A percentile compares a stretch with the other conserved stretches of the same genome.
phyloP scores from a whole-genome alignment of 106 monocot species.

The Dioscorea dumetorum region DNA sequence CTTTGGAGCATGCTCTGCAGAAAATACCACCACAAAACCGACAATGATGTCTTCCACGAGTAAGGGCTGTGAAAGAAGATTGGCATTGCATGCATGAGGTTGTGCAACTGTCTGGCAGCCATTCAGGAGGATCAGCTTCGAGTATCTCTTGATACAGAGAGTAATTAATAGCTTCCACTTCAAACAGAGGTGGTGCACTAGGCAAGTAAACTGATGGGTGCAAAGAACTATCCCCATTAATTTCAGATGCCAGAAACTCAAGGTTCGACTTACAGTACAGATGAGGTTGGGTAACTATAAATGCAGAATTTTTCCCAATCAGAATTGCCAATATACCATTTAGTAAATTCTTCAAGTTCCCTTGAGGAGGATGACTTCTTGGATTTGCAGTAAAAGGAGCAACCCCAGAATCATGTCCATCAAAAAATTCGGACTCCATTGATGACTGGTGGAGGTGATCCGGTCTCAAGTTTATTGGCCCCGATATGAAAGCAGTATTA shows the following conservation, averaged over 20 bases:
- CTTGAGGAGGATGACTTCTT: slow-evolving; percentile 40
- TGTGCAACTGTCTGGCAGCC: slow-evolving; percentile 79
- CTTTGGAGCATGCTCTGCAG: slow-evolving; percentile 75
- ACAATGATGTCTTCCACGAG: slow-evolving; percentile 88
- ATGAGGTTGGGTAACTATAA: slow-evolving; percentile 9
- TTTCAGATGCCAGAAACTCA: slow-evolving; percentile 58
- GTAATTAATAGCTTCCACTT: slow-evolving; percentile 37
- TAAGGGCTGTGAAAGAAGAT: slow-evolving; percentile 65
- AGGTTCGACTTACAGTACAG: slow-evolving; percentile 31
- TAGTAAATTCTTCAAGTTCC: slow-evolving; percentile 72
- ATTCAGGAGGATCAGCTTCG: slow-evolving; percentile 86
- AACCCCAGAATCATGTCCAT: slow-evolving; percentile 22
- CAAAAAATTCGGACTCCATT: slow-evolving; percentile 16
- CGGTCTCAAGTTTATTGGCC: slow-evolving; percentile 12
- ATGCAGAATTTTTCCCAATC: slow-evolving; percentile 34
- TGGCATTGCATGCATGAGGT: slow-evolving; percentile 67
- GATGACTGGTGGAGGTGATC: slow-evolving; percentile 14
- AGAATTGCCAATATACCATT: slow-evolving; percentile 64
- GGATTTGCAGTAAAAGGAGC: slow-evolving; percentile 1
- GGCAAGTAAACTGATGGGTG: slow-evolving; percentile 82
- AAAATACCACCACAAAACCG: slow-evolving; percentile 89
- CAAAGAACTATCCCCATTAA: slow-evolving; percentile 50
- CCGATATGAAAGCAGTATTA: slow-evolving; percentile 7
- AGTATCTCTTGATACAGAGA: slow-evolving; percentile 35
- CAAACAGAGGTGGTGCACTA: slow-evolving; percentile 76